Conservation (phyloP, 1,284 basidiomycete species). For the Tilletia walkeri region DNA sequence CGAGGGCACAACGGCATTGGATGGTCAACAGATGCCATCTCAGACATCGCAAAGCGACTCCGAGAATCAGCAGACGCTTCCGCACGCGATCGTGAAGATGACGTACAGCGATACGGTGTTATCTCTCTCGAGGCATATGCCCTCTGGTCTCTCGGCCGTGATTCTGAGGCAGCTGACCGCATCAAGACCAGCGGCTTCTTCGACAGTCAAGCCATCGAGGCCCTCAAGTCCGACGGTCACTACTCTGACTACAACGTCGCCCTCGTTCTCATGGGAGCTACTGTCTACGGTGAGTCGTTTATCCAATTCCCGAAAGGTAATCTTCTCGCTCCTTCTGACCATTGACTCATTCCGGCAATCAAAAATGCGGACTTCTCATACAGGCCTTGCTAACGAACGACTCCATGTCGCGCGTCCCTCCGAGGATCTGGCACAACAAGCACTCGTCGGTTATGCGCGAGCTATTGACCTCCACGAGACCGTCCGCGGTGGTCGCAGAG, state of each 20-base stretch:
- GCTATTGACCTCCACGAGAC: constrained; percentile 52
- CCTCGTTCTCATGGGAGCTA: constrained; percentile 41
- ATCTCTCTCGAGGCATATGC: constrained; percentile 37
- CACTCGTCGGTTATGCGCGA: constrained; percentile 43
- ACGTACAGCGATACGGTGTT: constrained; percentile 17
- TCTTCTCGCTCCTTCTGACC: not conserved
- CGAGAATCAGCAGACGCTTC: constrained; percentile 27
- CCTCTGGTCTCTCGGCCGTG: constrained; percentile 44
- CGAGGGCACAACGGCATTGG: constrained; percentile 30
- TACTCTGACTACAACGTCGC: constrained; percentile 33
- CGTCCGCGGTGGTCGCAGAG: constrained; percentile 43
- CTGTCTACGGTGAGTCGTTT: constrained; percentile 35
- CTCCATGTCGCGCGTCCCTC: constrained; percentile 31
- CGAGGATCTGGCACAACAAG: constrained; percentile 38
- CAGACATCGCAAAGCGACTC: constrained; percentile 31
- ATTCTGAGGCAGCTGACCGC: constrained; percentile 45
- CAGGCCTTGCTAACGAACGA: constrained; percentile 50
- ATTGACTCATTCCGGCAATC: not conserved
- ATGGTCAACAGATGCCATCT: constrained; percentile 35
- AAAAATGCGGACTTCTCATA: not conserved
- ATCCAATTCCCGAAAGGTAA: not conserved
- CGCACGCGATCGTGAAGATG: not conserved
- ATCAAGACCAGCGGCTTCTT: constrained; percentile 43
- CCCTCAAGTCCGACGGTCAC: constrained; percentile 24
- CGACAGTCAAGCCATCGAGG: constrained; percentile 32